Base-by-base conservation (phyloP, 2,329 filamentous ascomycete genomes). In the Aureobasidium uvarum region DNA sequence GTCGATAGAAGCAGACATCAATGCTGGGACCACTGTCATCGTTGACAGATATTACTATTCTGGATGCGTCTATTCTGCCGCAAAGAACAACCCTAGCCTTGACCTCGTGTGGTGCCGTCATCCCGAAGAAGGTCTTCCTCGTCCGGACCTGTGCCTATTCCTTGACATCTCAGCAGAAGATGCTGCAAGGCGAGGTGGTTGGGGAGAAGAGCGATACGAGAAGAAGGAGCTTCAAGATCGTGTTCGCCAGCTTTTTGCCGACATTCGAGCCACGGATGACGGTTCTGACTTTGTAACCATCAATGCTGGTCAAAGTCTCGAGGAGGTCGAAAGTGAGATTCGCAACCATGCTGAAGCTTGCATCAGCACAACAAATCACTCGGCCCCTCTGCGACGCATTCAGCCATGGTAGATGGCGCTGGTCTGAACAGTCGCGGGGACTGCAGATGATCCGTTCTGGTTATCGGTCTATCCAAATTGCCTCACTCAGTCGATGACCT, bases 31-130 rank as follows among this genome's bases (percentile, higher is more conserved):
- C 23, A 95, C 86, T 0, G 83, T 99, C 38, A 81, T 99, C 45
- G 88, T 94, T 70, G 95, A 99, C 77, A 88, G 95, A 55, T 99
- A 98, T 80, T 96, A 96, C 75, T 94, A 96, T 80, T 95, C 90
- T 23, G 95, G 95, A 63, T 90, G 93, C 66, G 92, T 97, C 58
- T 99, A 98, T 80, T 92, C 89, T 28, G 91, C 92, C 0, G 94
- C 95, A 3, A 98, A 98, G 75, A 82, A 86, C 51, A 91, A 91
- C 70, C 85, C 88, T 0, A 76, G 81, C 1, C 83, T 97, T 14
- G 80, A 84, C 0, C 81, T 97, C 0, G 78, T 84, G 0, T 99
- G 95, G 93, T 92, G 92, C 8, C 87, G 91, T 70, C 84, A 87
- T 18, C 91, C 93, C 1, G 95, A 98, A 72, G 84, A 91, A 16